These are phyloP conservation scores for Aspergillus baeticus DNA, from an alignment of 495 filamentous ascomycete genomes.

Conservation along the genomic window DNA sequence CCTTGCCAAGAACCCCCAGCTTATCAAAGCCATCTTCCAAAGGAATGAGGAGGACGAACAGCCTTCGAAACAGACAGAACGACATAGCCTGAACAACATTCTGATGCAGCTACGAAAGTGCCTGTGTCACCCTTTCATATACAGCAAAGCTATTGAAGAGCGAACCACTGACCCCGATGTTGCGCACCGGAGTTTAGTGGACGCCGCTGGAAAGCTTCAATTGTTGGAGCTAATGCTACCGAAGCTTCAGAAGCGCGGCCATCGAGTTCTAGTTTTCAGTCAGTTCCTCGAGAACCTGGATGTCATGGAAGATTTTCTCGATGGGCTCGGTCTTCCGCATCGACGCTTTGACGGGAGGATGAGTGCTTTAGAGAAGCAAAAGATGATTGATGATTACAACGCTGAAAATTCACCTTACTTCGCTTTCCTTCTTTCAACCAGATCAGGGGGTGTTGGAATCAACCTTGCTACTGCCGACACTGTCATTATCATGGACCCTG, in stretches of 20 bases:
- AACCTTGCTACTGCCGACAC: conserved; percentile 97
- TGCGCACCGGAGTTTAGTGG: conserved; percentile 76
- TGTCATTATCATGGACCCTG: conserved; percentile 96
- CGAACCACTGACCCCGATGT: conserved; percentile 48
- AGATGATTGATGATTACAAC: conserved; percentile 91
- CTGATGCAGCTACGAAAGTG: conserved; percentile 94
- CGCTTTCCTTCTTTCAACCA: conserved; percentile 87
- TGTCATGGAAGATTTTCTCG: conserved; percentile 88
- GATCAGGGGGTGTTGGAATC: conserved; percentile 94
- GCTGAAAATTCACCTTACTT: conserved; percentile 78
- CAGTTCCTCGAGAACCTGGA: conserved; percentile 90
- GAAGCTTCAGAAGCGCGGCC: conserved; percentile 82
- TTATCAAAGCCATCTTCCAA: conserved; percentile 84
- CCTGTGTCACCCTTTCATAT: conserved; percentile 93
- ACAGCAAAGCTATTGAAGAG: conserved; percentile 87
- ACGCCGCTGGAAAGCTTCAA: conserved; percentile 87
- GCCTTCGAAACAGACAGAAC: conserved; percentile 60
- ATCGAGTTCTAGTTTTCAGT: conserved; percentile 93
- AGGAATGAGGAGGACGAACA: conserved; percentile 45
- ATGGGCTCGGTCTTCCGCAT: conserved; percentile 64
- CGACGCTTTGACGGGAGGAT: conserved; percentile 85
- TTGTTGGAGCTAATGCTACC: conserved; percentile 87
- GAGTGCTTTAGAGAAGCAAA: conserved; percentile 80
- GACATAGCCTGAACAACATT: conserved; percentile 84
- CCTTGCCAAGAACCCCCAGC: conserved; percentile 77